Conservation (phyloP, 495 filamentous ascomycete genomes). For the Neurospora hispaniola region DNA sequence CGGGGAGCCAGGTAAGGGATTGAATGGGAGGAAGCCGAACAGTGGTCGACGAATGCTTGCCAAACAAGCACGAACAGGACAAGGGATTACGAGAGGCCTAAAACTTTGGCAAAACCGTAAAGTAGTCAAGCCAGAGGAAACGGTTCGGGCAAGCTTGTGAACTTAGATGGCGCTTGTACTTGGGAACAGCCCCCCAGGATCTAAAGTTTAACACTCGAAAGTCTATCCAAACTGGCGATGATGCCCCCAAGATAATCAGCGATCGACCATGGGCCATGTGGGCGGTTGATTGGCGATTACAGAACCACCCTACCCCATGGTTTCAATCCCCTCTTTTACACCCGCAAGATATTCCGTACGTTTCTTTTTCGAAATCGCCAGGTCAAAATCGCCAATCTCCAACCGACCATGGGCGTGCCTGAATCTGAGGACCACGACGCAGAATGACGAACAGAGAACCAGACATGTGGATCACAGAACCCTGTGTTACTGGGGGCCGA, state of each 20-base stretch:
- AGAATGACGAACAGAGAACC: neutral
- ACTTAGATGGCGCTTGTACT: neutral
- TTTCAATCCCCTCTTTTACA: neutral
- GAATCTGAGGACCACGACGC: neutral
- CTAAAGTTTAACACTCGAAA: neutral
- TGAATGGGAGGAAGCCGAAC: neutral
- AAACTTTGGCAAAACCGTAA: neutral
- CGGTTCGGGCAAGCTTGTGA: neutral
- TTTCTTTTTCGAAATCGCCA: neutral
- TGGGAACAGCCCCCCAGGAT: neutral
- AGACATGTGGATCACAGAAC: neutral
- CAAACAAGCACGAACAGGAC: too few species aligned
- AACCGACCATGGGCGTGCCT: neutral
- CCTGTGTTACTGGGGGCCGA: neutral
- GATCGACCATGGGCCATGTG: neutral
- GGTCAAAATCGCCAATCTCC: neutral
- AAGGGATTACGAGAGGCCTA: too few species aligned
- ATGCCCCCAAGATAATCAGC: neutral
- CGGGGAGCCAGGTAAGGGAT: neutral
- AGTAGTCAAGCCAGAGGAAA: neutral
- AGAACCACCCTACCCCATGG: neutral
- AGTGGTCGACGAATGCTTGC: too few species aligned
- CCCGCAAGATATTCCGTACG: neutral
- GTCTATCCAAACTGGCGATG: neutral
- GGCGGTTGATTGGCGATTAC: neutral